Evolutionary conservation across 441 rosid genomes (phyloP), one percentile per base, ranked within the genome.

Genomic region (Raphanus hybrid): DNA sequence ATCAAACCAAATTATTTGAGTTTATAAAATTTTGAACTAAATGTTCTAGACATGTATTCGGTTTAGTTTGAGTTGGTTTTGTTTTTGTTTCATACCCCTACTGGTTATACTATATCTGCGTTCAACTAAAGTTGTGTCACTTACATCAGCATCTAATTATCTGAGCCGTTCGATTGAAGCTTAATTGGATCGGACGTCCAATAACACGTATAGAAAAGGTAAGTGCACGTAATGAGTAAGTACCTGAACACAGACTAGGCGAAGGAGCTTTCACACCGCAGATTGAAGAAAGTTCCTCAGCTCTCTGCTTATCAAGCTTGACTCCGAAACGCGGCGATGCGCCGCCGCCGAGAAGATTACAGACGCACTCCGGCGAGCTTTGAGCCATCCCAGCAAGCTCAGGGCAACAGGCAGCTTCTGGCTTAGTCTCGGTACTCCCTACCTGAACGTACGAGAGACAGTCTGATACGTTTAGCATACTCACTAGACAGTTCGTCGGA

Each of bases 321-420:
- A 88, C 18, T 3, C 91, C 93, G n/a, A 23, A 78, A 7, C 72
- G 39, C 59, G 76, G 34, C 3, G 66, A 78, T 3, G 81, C 67
- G 1, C 80, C 79, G 3, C 80, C 75, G 3, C 87, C 84, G 6
- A 91, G 57, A 69, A 89, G 77, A 75, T 83, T n/a, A 35, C 98
- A 92, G 73, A 94, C 80, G 52, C 97, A 94, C 2, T 76, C 58
- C 1, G 93, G 90, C 8, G 63, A 82, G 81, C 86, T 86, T 0
- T 87, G 90, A 23, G 88, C 84, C 82, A 94, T 74, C 8, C 92
- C 92, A 14, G 93, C 95, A 70, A 94, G 83, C 91, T 92, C 98
- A 2, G 93, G 93, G 79, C 97, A 94, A 86, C 98, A 94, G 1
- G 85, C 76, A 48, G 81, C 58, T 43, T 85, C 93, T 8, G 98